These are phyloP conservation scores for Quercus tomentella DNA, from an alignment of 331 rosid species.

Conservation along the genomic window DNA sequence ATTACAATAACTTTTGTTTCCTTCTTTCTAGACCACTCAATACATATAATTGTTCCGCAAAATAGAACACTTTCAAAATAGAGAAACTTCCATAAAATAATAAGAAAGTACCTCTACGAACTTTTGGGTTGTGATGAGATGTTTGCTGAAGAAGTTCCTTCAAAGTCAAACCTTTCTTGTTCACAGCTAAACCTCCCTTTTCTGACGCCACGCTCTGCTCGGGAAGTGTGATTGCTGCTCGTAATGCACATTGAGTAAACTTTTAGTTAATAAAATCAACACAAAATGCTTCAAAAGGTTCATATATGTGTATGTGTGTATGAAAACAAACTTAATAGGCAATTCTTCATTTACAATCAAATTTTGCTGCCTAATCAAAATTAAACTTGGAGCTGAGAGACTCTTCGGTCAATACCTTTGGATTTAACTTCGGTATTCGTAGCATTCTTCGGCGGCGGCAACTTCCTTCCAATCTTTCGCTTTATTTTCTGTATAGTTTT, in stretches of 20 bases:
- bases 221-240: conserved; percentile 82
- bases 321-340: too few relatives aligned
- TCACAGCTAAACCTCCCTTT: conserved; percentile 78
- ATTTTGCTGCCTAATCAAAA: neutral
- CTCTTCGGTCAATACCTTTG: conserved; percentile 46
- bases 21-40: neutral
- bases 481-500: conserved; percentile 60
- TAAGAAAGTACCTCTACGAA: conserved; percentile 75
- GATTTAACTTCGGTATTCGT: conserved; percentile 78
- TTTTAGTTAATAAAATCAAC: neutral
- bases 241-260: conserved; percentile 9
- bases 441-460: conserved; percentile 83
- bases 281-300: too few relatives aligned
- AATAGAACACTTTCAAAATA: neutral
- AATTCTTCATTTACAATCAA: too few relatives aligned
- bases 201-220: conserved; percentile 92
- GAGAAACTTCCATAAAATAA: neutral
- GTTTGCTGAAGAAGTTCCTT: conserved; percentile 94
- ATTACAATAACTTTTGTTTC: neutral
- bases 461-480: conserved; percentile 79
- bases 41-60: neutral
- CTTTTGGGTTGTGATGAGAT: conserved; percentile 76
- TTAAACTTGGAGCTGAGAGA: neutral
- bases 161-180: conserved; percentile 86
- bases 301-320: too few relatives aligned